Conservation (phyloP, 2,329 filamentous ascomycete genomes). For the Xylaria sp. region DNA sequence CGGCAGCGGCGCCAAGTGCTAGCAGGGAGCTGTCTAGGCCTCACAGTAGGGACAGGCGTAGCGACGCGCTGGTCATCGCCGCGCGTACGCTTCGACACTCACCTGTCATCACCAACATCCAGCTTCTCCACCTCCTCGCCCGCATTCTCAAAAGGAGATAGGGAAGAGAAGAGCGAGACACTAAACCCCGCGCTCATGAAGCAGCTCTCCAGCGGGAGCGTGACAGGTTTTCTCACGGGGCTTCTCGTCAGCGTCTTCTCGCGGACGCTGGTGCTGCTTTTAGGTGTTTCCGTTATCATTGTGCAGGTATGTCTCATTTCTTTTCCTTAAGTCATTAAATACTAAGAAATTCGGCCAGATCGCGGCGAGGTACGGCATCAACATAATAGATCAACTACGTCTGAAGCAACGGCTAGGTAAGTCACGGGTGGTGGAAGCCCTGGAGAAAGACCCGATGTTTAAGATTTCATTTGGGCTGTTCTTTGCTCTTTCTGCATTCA, state of each 20-base stretch:
- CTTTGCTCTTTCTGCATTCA: conserved; percentile 75
- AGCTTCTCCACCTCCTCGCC: conserved; percentile 33
- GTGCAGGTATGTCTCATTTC: conserved; percentile 62
- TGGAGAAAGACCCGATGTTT: conserved; percentile 70
- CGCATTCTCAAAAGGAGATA: conserved; percentile 30
- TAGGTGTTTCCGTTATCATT: conserved; percentile 71
- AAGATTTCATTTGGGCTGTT: conserved; percentile 77
- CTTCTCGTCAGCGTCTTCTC: conserved; percentile 76
- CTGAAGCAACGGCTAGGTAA: conserved; percentile 48
- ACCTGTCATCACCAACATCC: not conserved
- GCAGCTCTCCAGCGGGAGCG: conserved; percentile 64
- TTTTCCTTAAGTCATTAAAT: conserved; percentile 1
- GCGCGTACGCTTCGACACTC: conserved; percentile 39
- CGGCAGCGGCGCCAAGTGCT: conserved; percentile 41
- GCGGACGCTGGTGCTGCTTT: conserved; percentile 72
- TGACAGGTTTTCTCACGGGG: conserved; percentile 69
- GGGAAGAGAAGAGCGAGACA: conserved; percentile 13
- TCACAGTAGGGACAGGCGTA: conserved; percentile 49
- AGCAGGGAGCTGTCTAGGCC: conserved; percentile 49
- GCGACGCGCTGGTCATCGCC: conserved; percentile 33
- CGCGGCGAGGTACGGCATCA: conserved; percentile 49
- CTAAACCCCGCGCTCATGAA: conserved; percentile 53
- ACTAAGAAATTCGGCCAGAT: conserved; percentile 40
- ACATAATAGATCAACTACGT: conserved; percentile 47
- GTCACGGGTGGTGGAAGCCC: conserved; percentile 57